Evolutionary conservation across 305 asterid species (phyloP).

Genomic region (Fraxinus greggii): DNA sequence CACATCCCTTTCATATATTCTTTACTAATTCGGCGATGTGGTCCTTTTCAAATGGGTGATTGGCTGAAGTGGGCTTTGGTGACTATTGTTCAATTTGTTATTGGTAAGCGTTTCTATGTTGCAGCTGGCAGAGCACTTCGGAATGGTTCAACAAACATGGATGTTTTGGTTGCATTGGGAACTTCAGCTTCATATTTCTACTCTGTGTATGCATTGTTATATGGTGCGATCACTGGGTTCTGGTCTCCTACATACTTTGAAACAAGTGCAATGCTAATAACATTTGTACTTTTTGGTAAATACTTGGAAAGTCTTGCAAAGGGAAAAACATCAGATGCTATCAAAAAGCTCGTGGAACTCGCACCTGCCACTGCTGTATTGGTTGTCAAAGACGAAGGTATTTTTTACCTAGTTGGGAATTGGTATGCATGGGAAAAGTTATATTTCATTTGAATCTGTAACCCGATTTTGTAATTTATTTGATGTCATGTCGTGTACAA

Average conservation of each 20-base stretch:
- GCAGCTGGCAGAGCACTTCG: conserved; percentile 97
- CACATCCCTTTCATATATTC: conserved; percentile 81
- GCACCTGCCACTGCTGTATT: conserved; percentile 85
- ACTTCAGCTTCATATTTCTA: conserved; percentile 96
- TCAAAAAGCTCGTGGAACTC: conserved; percentile 90
- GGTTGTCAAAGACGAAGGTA: conserved; percentile 73
- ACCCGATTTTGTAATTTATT: neutral
- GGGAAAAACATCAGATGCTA: conserved; percentile 97
- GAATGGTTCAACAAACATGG: conserved; percentile 97
- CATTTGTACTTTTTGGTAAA: conserved; percentile 90
- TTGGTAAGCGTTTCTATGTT: conserved; percentile 93
- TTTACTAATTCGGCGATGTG: conserved; percentile 75
- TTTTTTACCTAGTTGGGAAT: neutral
- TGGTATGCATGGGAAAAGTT: neutral
- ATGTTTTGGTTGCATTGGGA: conserved; percentile 93
- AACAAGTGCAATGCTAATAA: conserved; percentile 95
- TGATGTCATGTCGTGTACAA: neutral
- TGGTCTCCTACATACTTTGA: conserved; percentile 95
- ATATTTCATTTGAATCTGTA: neutral
- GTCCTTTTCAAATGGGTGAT: conserved; percentile 96
- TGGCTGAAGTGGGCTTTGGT: conserved; percentile 97
- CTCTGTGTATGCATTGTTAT: conserved; percentile 81
- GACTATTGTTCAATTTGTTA: conserved; percentile 79
- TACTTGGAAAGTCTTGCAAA: conserved; percentile 91
- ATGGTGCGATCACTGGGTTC: conserved; percentile 89